Evolutionary conservation across 176 grass and related monocot species (phyloP), one percentile per base, ranked within the genome.

Genomic region (Cenchrus fungigraminus): DNA sequence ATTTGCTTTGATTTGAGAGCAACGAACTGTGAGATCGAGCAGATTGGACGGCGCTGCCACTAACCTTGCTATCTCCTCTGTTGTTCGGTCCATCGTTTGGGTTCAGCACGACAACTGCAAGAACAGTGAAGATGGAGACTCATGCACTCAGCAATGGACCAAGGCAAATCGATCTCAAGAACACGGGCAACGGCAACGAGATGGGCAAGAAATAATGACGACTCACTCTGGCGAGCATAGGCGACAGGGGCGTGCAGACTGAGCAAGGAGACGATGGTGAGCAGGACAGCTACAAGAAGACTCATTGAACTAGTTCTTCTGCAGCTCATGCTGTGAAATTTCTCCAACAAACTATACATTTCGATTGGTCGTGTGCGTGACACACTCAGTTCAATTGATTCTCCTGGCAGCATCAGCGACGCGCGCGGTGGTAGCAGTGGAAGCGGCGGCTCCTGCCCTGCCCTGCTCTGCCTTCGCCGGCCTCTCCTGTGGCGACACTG

Each of bases 221-320:
- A 25, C 89, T 70, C 85, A 87, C 89, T 80, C 28, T 91, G 80
- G 75, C 89, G 80, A 84, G 75, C 80, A 34, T 12, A 4, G 2
- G 80, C 85, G 44, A 4, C 0, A 8, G 84, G 84, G 3, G 83
- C 74, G 84, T 13, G 80, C 42, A 4, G 68, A 47, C 6, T 14
- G 68, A 87, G 68, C 68, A 84, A 31, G 76, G 84, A 61, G 68
- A 75, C 12, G 28, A 74, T 74, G 71, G 25, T 25, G 25, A 91
- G n/a, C 80, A 80, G 43, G 45, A 52, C 29, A 10, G 6, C 44
- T 6, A 28, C 68, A 45, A 79, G 31, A 29, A 83, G 45, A 20
- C 20, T 28, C 22, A 49, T 20, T 4, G 80, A 56, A 37, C 52
- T 25, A 19, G 52, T 69, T 64, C n/a, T 62, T 28, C 1, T 25